These are phyloP conservation scores for Ceratobasidium theobromae DNA, from an alignment of 1,284 basidiomycete genomes.

Conservation along the genomic window DNA sequence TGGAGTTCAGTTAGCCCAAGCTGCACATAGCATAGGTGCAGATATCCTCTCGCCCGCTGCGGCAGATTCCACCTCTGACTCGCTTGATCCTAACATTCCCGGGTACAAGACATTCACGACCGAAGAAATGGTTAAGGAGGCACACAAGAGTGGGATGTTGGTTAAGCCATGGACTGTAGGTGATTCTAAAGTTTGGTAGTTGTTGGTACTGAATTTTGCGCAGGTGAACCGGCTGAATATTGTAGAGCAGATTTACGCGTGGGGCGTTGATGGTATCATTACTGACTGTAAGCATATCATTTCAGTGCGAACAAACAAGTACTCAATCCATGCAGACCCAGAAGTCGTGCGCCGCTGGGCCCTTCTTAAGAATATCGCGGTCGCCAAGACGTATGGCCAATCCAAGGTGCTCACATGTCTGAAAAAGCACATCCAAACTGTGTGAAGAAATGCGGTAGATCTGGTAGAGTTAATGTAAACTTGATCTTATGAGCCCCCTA, in stretches of 20 bases:
- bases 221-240: slow-evolving; percentile 63
- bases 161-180: slow-evolving; percentile 75
- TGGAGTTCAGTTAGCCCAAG: slow-evolving; percentile 59
- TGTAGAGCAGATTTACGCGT: slow-evolving; percentile 58
- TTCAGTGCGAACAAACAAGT: not conserved
- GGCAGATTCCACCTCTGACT: slow-evolving; percentile 46
- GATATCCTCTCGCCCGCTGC: slow-evolving; percentile 68
- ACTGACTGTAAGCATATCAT: slow-evolving; percentile 56
- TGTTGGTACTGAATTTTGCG: not conserved
- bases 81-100: slow-evolving; percentile 49
- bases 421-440: slow-evolving; percentile 47
- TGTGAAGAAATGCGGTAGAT: too few relatives aligned
- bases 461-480: too few relatives aligned
- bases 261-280: slow-evolving; percentile 71
- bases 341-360: slow-evolving; percentile 55
- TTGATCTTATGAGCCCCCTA: too few relatives aligned
- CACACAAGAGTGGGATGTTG: slow-evolving; percentile 60
- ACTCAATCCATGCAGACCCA: slow-evolving; percentile 49
- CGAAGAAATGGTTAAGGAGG: slow-evolving; percentile 63
- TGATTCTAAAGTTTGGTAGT: slow-evolving; percentile 30
- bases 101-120: slow-evolving; percentile 64
- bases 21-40: slow-evolving; percentile 65
- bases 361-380: slow-evolving; percentile 52
- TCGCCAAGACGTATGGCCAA: slow-evolving; percentile 58
- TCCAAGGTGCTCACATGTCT: slow-evolving; percentile 60